Conservation (phyloP, 1,139 yeast species). For the Eremothecium gossypii region DNA sequence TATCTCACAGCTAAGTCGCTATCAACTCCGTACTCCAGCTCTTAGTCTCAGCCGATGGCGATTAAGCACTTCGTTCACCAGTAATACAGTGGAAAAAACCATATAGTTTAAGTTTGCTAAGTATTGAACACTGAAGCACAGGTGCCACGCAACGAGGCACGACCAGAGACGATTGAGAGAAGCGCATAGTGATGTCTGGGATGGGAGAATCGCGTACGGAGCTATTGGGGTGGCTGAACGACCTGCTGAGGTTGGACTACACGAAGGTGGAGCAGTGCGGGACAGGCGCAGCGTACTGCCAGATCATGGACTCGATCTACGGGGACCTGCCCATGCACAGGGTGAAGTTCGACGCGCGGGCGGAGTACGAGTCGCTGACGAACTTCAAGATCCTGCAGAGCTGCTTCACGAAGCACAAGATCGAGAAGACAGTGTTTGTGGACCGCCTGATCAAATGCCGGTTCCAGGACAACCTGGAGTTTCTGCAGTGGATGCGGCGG, state of each 20-base stretch:
- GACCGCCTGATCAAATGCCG: slow-evolving; percentile 77
- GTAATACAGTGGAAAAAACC: too few species aligned
- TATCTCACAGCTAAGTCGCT: background rate
- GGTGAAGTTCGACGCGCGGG: slow-evolving; percentile 59
- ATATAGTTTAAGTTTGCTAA: background rate
- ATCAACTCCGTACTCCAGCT: too few species aligned
- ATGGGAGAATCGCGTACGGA: slow-evolving; percentile 76
- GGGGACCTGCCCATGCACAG: slow-evolving; percentile 72
- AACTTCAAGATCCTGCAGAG: slow-evolving; percentile 83
- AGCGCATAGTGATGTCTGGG: slow-evolving; percentile 18
- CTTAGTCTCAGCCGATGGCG: too few species aligned
- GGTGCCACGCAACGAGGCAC: too few species aligned
- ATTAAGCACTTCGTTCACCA: too few species aligned
- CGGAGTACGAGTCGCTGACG: slow-evolving; percentile 68
- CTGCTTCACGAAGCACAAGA: slow-evolving; percentile 58
- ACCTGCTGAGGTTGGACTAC: slow-evolving; percentile 53
- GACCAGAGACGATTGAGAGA: too few species aligned
- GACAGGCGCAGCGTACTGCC: slow-evolving; percentile 91
- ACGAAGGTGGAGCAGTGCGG: slow-evolving; percentile 90
- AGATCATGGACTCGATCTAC: slow-evolving; percentile 74
- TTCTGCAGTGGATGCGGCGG: slow-evolving; percentile 83
- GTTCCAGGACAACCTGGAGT: slow-evolving; percentile 88
- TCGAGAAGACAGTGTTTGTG: slow-evolving; percentile 71
- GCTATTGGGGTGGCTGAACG: slow-evolving; percentile 76
- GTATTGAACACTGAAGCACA: too few species aligned